Conservation (phyloP, 2,329 filamentous ascomycete species). For the Aaosphaeria arxii region DNA sequence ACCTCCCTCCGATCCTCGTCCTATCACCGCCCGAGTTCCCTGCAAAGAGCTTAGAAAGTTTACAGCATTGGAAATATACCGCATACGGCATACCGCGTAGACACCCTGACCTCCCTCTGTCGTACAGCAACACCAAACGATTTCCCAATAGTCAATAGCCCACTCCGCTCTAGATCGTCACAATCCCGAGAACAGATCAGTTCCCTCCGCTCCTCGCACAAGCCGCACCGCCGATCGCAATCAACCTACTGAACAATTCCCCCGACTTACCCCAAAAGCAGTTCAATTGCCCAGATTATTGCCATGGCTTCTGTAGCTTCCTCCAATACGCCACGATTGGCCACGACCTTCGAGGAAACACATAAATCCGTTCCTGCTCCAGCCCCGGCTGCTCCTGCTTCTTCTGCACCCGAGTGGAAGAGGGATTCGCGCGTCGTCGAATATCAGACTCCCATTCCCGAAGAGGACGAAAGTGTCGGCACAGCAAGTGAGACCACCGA, state of each 20-base stretch:
- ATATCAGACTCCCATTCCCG: conserved; percentile 29
- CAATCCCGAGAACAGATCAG: conserved; percentile 1
- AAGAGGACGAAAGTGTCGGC: conserved; percentile 38
- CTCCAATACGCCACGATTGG: conserved; percentile 10
- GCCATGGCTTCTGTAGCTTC: conserved; percentile 24
- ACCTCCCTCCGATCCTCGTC: conserved; percentile 17
- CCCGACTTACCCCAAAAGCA: too few relatives aligned
- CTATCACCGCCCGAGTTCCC: conserved; percentile 32
- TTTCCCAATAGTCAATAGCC: too few relatives aligned
- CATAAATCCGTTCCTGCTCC: background rate
- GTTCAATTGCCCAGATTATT: conserved; percentile 1
- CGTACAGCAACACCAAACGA: too few relatives aligned
- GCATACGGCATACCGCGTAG: too few relatives aligned
- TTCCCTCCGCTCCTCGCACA: conserved; percentile 2
- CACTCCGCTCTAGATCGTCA: too few relatives aligned
- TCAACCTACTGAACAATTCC: background rate
- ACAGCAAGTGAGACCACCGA: conserved; percentile 38
- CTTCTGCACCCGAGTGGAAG: too few relatives aligned
- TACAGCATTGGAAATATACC: too few relatives aligned
- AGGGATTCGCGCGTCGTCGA: conserved; percentile 27
- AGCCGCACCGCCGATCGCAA: conserved; percentile 9
- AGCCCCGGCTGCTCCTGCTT: conserved; percentile 16
- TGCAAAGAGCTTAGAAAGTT: conserved; percentile 29
- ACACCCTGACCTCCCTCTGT: too few relatives aligned
- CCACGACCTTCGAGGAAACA: conserved; percentile 18